Conservation (phyloP, 495 filamentous ascomycete species). For the Symbiotaphrina buchneri region DNA sequence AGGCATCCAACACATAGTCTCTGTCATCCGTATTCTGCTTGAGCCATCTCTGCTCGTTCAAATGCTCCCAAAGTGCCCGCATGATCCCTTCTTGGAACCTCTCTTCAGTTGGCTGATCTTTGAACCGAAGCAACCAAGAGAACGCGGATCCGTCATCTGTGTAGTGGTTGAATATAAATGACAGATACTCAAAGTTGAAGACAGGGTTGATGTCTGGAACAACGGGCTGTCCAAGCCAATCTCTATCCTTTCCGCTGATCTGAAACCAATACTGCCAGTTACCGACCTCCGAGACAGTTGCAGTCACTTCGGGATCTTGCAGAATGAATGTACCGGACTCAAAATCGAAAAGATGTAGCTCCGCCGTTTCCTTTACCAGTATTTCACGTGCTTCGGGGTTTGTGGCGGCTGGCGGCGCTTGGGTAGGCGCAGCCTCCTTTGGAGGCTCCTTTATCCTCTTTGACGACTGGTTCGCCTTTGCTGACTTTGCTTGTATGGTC, state of each 20-base stretch:
- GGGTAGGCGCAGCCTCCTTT: constrained; percentile 13
- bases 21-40: constrained; percentile 81
- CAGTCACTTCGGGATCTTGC: constrained; percentile 51
- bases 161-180: constrained; percentile 98
- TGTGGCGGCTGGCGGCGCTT: constrained; percentile 32
- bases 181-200: constrained; percentile 95
- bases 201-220: constrained; percentile 87
- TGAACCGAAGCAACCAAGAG: constrained; percentile 90
- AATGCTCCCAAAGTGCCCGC: constrained; percentile 89
- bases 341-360: constrained; percentile 89
- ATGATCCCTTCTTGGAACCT: constrained; percentile 85
- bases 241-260: constrained; percentile 49
- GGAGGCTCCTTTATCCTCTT: constrained; percentile 4
- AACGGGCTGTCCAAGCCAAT: constrained; percentile 78
- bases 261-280: constrained; percentile 94
- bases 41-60: constrained; percentile 85
- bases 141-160: constrained; percentile 70
- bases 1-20: constrained; percentile 88
- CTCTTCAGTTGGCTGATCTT: constrained; percentile 55
- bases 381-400: constrained; percentile 51
- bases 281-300: constrained; percentile 68
- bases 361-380: constrained; percentile 52
- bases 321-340: constrained; percentile 58
- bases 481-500: background rate
- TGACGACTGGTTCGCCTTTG: background rate